Conservation (phyloP, 1,284 basidiomycete genomes). For the Calocybe gambosa region DNA sequence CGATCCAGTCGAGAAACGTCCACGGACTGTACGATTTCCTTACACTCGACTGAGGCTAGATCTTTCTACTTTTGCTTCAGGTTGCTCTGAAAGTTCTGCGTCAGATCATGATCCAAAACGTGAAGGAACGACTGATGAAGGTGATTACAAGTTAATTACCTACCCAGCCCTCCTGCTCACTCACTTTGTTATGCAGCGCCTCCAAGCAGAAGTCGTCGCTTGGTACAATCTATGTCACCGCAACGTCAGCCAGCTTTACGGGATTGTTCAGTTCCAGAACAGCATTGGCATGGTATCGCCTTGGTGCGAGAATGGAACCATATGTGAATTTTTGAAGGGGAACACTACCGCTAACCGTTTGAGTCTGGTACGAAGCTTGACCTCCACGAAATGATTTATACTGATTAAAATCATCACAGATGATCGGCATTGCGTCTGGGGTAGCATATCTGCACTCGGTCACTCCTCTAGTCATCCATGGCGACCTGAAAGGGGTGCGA, state of each 20-base stretch:
- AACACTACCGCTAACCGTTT: conserved; percentile 36
- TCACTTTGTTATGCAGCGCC: conserved; percentile 28
- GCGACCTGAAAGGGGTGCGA: conserved; percentile 50
- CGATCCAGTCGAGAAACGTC: conserved; percentile 35
- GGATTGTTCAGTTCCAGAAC: conserved; percentile 40
- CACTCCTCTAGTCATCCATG: conserved; percentile 47
- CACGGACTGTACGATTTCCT: conserved; percentile 26
- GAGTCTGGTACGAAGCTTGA: conserved; percentile 32
- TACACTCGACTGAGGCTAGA: neutral
- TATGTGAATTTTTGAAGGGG: conserved; percentile 40
- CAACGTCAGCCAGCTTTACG: conserved; percentile 45
- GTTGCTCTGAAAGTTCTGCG: conserved; percentile 45
- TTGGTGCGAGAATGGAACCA: conserved; percentile 53
- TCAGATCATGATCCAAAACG: conserved; percentile 42
- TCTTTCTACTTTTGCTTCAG: neutral
- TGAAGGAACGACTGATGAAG: conserved; percentile 46
- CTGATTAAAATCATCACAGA: conserved; percentile 22
- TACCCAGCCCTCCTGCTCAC: neutral
- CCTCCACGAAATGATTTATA: neutral
- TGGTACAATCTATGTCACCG: conserved; percentile 49
- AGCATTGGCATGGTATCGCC: conserved; percentile 55
- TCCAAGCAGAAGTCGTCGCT: conserved; percentile 45
- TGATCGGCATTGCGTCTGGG: conserved; percentile 46
- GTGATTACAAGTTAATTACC: conserved; percentile 22
- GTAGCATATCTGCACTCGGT: conserved; percentile 47